Evolutionary conservation across 805 yeast species (phyloP).

Genomic region (Schwanniomyces vanrijiae): DNA sequence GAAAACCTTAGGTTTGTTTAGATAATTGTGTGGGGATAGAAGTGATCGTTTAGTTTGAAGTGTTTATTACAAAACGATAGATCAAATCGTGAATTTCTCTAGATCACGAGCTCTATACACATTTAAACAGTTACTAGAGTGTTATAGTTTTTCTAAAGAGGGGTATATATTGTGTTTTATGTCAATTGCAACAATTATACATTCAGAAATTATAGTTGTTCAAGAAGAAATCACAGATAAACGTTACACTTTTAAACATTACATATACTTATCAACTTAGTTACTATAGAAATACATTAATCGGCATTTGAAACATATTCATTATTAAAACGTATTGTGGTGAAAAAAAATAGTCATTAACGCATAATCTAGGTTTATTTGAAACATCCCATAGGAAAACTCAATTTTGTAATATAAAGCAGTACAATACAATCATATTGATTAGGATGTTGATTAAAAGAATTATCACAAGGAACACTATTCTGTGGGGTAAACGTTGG

Average conservation of each 20-base stretch:
- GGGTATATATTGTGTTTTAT: too few relatives aligned
- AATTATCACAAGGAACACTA: not conserved
- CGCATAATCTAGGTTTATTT: not conserved
- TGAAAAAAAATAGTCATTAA: not conserved
- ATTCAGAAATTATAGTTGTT: too few relatives aligned
- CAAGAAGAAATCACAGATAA: too few relatives aligned
- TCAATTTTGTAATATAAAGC: too few relatives aligned
- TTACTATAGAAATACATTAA: too few relatives aligned
- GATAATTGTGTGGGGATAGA: not conserved
- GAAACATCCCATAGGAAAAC: too few relatives aligned
- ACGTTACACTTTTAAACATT: too few relatives aligned
- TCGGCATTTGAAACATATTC: too few relatives aligned
- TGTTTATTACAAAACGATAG: not conserved
- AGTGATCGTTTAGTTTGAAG: too few relatives aligned
- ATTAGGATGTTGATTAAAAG: not conserved
- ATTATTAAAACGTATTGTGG: not conserved
- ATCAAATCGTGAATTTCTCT: not conserved
- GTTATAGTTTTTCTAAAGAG: too few relatives aligned
- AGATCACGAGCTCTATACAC: not conserved
- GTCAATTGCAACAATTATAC: too few relatives aligned
- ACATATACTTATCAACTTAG: too few relatives aligned
- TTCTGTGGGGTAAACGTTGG: not conserved
- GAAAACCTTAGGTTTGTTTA: not conserved
- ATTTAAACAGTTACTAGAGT: not conserved
- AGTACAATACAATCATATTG: not conserved